Conservation (phyloP, 352 stramenopile species). For the Phytophthora pistaciae region DNA sequence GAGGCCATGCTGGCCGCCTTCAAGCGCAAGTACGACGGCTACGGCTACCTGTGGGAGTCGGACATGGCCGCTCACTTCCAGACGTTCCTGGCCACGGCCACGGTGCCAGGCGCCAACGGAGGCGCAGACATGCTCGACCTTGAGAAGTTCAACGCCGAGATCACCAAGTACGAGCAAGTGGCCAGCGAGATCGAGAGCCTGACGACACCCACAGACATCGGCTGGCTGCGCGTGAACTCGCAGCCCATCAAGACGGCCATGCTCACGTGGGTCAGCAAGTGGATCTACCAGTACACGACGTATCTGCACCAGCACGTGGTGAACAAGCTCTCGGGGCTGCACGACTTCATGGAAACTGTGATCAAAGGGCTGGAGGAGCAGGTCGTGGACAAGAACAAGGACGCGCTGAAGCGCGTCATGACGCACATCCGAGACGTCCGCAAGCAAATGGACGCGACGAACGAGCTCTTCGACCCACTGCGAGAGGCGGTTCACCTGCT, state of each 20-base stretch:
- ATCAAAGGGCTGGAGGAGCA: constrained; percentile 92
- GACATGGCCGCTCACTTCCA: constrained; percentile 94
- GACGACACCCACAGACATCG: constrained; percentile 94
- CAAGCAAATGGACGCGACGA: constrained; percentile 94
- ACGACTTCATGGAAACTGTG: constrained; percentile 95
- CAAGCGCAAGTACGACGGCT: constrained; percentile 96
- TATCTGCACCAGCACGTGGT: constrained; percentile 95
- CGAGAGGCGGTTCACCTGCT: constrained; percentile 95
- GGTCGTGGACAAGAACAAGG: constrained; percentile 93
- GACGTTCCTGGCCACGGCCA: constrained; percentile 89
- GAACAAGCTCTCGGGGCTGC: constrained; percentile 85
- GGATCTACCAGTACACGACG: constrained; percentile 96
- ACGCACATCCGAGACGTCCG: constrained; percentile 95
- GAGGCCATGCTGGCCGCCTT: constrained; percentile 94
- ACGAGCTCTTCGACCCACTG: constrained; percentile 96
- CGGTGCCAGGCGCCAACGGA: constrained; percentile 73
- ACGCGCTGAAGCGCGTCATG: constrained; percentile 97
- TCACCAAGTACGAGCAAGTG: constrained; percentile 96
- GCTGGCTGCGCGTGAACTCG: constrained; percentile 98
- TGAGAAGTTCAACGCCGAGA: constrained; percentile 96
- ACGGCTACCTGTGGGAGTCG: constrained; percentile 96
- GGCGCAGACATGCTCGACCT: constrained; percentile 92
- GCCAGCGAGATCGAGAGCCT: constrained; percentile 91
- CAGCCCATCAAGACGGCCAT: constrained; percentile 97
- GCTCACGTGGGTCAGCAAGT: constrained; percentile 96